phyloP scores from a whole-genome alignment of 306 rosid species.

The Herpetospermum pedunculosum region DNA sequence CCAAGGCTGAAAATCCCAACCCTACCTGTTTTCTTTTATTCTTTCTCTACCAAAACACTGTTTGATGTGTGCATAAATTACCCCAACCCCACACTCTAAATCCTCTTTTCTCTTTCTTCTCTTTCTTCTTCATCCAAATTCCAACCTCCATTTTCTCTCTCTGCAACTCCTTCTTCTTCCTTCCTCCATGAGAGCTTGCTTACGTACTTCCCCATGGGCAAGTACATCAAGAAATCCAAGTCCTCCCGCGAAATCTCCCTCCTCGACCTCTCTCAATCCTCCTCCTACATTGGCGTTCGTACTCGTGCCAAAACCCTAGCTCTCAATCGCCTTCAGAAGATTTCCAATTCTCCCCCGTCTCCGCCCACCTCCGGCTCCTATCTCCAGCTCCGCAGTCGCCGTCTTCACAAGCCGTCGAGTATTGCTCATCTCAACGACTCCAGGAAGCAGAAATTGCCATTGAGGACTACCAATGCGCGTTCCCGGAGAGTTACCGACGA shows the following conservation, averaged over 20 bases:
- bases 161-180: neutral
- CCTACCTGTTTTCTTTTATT: conserved; percentile 9
- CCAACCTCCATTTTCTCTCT: neutral
- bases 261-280: conserved; percentile 41
- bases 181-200: conserved; percentile 23
- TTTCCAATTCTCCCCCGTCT: conserved; percentile 12
- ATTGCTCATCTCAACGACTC: conserved; percentile 16
- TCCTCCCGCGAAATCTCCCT: conserved; percentile 42
- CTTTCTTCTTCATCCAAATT: neutral
- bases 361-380: conserved; percentile 36
- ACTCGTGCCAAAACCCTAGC: conserved; percentile 98
- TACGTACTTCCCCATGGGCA: conserved; percentile 42
- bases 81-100: neutral
- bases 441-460: conserved; percentile 20
- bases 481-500: conserved; percentile 43
- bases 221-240: conserved; percentile 80
- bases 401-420: conserved; percentile 46
- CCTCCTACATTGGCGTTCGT: conserved; percentile 57
- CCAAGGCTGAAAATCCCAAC: conserved; percentile 3
- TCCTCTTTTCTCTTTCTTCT: neutral
- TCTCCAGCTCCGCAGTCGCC: conserved; percentile 80
- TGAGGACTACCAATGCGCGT: conserved; percentile 6
- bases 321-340: conserved; percentile 34
- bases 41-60: conserved; percentile 2
- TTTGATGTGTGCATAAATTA: conserved; percentile 9